Base-by-base conservation (phyloP, 164 flowering plant species). In the Kingdonia uniflora region DNA sequence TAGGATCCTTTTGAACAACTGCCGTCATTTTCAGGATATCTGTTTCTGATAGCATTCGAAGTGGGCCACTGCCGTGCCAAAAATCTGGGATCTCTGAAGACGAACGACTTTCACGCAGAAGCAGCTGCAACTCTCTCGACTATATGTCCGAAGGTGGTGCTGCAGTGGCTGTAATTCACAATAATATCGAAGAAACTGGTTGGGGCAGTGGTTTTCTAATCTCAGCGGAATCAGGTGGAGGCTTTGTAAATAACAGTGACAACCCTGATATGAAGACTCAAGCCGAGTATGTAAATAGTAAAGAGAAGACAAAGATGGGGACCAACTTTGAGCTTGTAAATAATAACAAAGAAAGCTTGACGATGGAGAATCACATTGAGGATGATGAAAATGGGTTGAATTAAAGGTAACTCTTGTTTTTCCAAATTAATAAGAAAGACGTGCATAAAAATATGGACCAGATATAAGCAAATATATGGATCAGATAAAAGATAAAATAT, bases 201-300 rank as follows among this genome's bases (percentile, higher is more conserved):
- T 59, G 68, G 63, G 61, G 67, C 8, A 29, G 35, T 22, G 56
- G 71, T 61, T 56, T 52, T 49, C 69, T 0, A 43, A 45, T 54
- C 55, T 66, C 69, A 24, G 22, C 52, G 33, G 72, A 64, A 49
- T 65, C 63, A 45, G 48, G 57, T 5, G 69, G 57, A 70, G 77
- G 70, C 71, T 45, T 47, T 80, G 89, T 76, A 77, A 64, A 76
- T 75, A 73, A 47, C 21, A 51, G 43, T 58, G 69, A 56, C 51
- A 59, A 65, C 65, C 71, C 65, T 35, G 49, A 55, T 49, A 21
- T 57, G 62, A 65, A 55, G 35, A 67, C 66, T 61, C 70, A 23
- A 70, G 66, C 61, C 42, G 68, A 61, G 64, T 51, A 19, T 79
- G 82, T 80, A 80, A 68, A 80, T 76, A 77, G 68, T 65, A 71